Evolutionary conservation across 108 stramenopile species (phyloP), one percentile per base, ranked within the genome.

Genomic region (Cyclotella distinguenda): DNA sequence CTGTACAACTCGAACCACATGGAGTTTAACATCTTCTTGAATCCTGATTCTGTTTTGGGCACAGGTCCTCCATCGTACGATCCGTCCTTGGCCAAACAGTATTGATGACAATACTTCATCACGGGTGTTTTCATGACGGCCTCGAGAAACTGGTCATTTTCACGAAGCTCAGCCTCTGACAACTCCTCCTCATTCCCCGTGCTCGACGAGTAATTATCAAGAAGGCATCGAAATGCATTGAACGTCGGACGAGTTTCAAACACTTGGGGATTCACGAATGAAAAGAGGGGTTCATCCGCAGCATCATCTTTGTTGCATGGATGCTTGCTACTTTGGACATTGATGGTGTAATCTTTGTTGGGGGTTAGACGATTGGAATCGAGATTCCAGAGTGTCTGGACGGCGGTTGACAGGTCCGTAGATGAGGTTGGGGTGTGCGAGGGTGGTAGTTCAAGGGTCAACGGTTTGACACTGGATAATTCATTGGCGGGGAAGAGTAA

Each of bases 1-100:
- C 78, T 65, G 74, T 97, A 97, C 51, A 93, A 22, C 13, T 89
- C 77, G 64, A 97, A 95, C 96, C 96, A 97, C 15, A 93, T 86
- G 22, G 83, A 65, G 43, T 91, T 66, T 56, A 96, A 66, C 9
- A 89, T 34, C 8, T 78, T 60, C 55, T 72, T 72, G 52, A 95
- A 95, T 25, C 40, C 91, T 13, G 53, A 44, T 35, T 55, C 43
- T 39, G 66, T 66, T 6, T 68, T 60, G 10, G 91, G 86, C n/a
- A 94, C 74, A 15, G 43, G 21, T 21, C 48, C 32, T 12, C 86
- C 84, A 32, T 65, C 39, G 34, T 73, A 68, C 4, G 76, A 60
- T 4, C 82, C 72, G 9, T 72, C 55, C 61, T 84, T 82, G n/a
- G 68, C 77, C 8, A 58, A 13, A 51, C 86, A 81, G 66, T 94